Evolutionary conservation across 202 grass and related monocot genomes (phyloP).

Genomic region (Setaria italica): DNA sequence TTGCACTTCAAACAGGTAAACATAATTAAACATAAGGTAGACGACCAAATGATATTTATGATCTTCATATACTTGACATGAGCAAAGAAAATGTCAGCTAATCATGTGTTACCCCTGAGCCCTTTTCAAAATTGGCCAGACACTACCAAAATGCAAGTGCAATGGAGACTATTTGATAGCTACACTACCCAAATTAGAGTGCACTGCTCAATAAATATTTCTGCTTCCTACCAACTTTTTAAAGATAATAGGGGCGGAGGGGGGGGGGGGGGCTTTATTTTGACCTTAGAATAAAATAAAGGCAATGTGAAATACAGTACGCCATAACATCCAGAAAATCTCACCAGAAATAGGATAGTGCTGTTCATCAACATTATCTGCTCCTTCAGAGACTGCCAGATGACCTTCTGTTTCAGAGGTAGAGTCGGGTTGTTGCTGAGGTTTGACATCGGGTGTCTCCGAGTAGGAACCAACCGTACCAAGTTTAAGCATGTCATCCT

Average conservation of each 20-base stretch:
- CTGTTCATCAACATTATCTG: slow-evolving; percentile 14
- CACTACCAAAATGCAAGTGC: slow-evolving; percentile 22
- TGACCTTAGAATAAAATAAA: neutral
- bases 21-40: neutral
- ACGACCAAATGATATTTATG: slow-evolving; percentile 1
- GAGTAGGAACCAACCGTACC: slow-evolving; percentile 20
- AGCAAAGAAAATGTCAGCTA: neutral
- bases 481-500: slow-evolving; percentile 31
- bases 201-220: neutral
- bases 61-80: neutral
- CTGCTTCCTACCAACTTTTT: neutral
- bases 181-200: slow-evolving; percentile 9
- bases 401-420: slow-evolving; percentile 34
- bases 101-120: neutral
- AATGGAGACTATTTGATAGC: slow-evolving; percentile 17
- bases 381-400: slow-evolving; percentile 29
- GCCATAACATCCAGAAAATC: slow-evolving; percentile 22
- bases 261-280: neutral
- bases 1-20: neutral
- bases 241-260: neutral
- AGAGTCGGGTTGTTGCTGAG: slow-evolving; percentile 37
- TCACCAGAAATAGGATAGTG: slow-evolving; percentile 48
- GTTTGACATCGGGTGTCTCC: slow-evolving; percentile 24
- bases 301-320: slow-evolving; percentile 17
- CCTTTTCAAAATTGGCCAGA: neutral